A percentile compares a stretch with the other conserved stretches of the same genome.
Evolutionary conservation across 345 rosid genomes (phyloP).

Genomic region (Aquilaria yunnanensis): DNA sequence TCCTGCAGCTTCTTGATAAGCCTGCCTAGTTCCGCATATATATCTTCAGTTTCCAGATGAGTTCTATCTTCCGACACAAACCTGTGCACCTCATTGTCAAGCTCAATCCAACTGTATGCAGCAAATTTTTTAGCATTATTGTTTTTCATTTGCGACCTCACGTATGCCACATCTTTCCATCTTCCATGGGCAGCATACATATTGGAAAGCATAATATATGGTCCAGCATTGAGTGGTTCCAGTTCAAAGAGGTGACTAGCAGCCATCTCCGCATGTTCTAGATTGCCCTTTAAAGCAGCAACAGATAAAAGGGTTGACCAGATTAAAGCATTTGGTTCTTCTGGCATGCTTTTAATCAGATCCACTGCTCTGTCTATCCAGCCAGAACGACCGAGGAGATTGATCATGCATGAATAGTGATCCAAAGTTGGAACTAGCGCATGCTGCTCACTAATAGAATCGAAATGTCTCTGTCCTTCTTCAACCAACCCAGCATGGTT

Average conservation of each 20-base stretch:
- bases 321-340: slow-evolving; percentile 37
- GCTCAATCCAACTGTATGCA: slow-evolving; percentile 59
- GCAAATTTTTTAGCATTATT: slow-evolving; percentile 48
- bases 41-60: slow-evolving; percentile 39
- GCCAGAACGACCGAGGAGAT: slow-evolving; percentile 53
- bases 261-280: slow-evolving; percentile 45
- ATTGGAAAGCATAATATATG: slow-evolving; percentile 55
- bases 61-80: slow-evolving; percentile 50
- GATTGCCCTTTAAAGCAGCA: slow-evolving; percentile 32
- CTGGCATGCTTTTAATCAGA: slow-evolving; percentile 35
- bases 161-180: slow-evolving; percentile 52
- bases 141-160: slow-evolving; percentile 47
- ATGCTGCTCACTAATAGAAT: slow-evolving; percentile 35
- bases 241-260: slow-evolving; percentile 41
- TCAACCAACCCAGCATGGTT: slow-evolving; percentile 44
- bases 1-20: slow-evolving; percentile 35
- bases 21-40: slow-evolving; percentile 33
- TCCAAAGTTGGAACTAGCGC: slow-evolving; percentile 33
- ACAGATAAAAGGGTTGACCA: slow-evolving; percentile 52
- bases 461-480: slow-evolving; percentile 39
- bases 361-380: slow-evolving; percentile 32
- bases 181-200: slow-evolving; percentile 50
- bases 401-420: slow-evolving; percentile 49
- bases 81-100: slow-evolving; percentile 42
- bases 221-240: slow-evolving; percentile 46